Conservation (phyloP, 2,329 filamentous ascomycete genomes). For the Paecilomyces formosus region DNA sequence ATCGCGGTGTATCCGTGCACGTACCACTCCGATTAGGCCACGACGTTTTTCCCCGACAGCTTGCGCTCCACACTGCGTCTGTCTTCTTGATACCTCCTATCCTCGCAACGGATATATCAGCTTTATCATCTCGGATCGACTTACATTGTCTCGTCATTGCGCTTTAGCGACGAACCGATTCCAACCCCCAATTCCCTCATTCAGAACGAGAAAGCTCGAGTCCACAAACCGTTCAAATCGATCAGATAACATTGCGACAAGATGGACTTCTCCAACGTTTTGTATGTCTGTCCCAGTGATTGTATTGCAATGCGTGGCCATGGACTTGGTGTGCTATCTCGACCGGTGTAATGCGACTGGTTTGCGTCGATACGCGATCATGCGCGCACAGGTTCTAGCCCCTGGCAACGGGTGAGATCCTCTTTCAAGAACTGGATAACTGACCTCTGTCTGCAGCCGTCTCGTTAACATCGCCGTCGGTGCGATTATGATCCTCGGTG, state of each 20-base stretch:
- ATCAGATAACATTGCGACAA: constrained; percentile 16
- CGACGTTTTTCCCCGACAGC: neutral
- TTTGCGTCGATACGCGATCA: neutral
- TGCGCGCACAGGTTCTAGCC: constrained; percentile 3
- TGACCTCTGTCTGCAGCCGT: constrained; percentile 53
- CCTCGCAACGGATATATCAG: neutral
- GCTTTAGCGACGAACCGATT: neutral
- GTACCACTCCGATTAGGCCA: neutral
- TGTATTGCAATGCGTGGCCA: neutral
- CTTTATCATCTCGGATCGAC: neutral
- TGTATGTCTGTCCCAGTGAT: constrained; percentile 52
- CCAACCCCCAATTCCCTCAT: neutral
- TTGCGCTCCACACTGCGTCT: neutral
- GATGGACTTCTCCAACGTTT: constrained; percentile 90
- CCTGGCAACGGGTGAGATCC: constrained; percentile 2
- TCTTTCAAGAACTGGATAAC: constrained; percentile 15
- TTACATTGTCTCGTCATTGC: neutral
- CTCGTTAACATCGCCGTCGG: constrained; percentile 88
- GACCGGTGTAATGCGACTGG: constrained; percentile 2
- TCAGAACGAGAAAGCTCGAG: neutral
- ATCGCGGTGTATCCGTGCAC: neutral
- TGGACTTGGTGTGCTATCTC: constrained; percentile 1
- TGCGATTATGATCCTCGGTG: constrained; percentile 79
- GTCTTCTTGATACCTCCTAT: neutral
- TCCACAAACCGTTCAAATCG: neutral